Evolutionary conservation across 176 grass and related monocot genomes (phyloP), one percentile per base, ranked within the genome.

Genomic region (Canna indica): DNA sequence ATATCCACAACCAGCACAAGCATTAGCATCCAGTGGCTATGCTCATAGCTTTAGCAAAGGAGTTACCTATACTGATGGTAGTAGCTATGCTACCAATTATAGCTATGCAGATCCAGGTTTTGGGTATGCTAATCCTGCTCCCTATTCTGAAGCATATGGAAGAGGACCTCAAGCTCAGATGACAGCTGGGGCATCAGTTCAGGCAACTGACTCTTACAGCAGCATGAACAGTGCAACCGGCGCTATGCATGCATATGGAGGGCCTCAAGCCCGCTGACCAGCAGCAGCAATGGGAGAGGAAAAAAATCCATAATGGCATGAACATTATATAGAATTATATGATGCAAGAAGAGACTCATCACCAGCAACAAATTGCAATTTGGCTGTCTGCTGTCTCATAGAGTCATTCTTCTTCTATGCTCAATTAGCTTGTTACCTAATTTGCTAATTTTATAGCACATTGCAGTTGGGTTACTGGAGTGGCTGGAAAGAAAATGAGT

Each of bases 141-240:
- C 13, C 45, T 59, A 75, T 72, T 61, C 73, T 73, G 73, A 36
- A 15, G 25, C 63, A 35, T 65, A 66, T 28, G 61, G 60, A 48
- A 76, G 74, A 44, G 41, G 7, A 38, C 17, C 28, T 63, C 72
- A 64, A 22, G n/a, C 47, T 35, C 59, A 54, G 29, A 30, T 68
- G 26, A 80, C 1, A 3, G 64, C 63, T 39, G 72, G 36, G 15
- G 54, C 75, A 39, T 27, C 72, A 52, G 77, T 62, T 14, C 74
- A 79, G 47, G 75, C 61, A 26, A 67, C 65, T 52, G 25, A 76
- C 41, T 10, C 69, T 22, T 83, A 80, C 48, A 52, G 69, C 42
- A 28, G 33, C n/a, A n/a, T 62, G 1, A 71, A 70, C 67, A 72
- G 1, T 36, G 12, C 33, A 35, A 47, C 20, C 33, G 14, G 30